A percentile compares a stretch with the other conserved stretches of the same genome.
These are phyloP conservation scores for Aspergillus uvarum DNA, from an alignment of 2,329 filamentous ascomycete genomes.

Conservation along the genomic window DNA sequence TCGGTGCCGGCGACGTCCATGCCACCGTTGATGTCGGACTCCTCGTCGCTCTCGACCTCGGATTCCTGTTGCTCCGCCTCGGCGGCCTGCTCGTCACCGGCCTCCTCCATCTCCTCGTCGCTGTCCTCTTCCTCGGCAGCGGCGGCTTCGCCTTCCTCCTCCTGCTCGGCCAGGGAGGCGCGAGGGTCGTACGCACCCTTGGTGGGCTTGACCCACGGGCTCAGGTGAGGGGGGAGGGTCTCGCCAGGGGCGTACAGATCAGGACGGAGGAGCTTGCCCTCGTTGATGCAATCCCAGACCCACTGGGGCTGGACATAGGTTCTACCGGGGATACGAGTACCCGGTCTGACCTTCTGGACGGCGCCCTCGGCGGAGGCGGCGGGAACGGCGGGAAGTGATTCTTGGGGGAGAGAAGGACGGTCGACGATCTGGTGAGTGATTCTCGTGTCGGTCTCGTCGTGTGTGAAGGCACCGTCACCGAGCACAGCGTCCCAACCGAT, in stretches of 20 bases:
- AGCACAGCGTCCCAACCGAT: constrained; percentile 92
- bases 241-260: constrained; percentile 89
- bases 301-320: constrained; percentile 96
- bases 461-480: constrained; percentile 88
- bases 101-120: constrained; percentile 41
- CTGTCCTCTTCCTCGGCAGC: constrained; percentile 59
- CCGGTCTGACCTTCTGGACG: constrained; percentile 51
- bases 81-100: constrained; percentile 22
- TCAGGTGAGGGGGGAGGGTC: constrained; percentile 87
- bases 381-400: constrained; percentile 46
- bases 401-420: constrained; percentile 69
- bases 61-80: constrained; percentile 40
- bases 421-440: constrained; percentile 98
- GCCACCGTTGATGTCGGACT: constrained; percentile 45
- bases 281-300: constrained; percentile 97
- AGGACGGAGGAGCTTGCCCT: constrained; percentile 80
- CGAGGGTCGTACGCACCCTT: constrained; percentile 91
- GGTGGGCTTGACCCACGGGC: constrained; percentile 87
- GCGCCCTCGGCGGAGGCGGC: constrained; percentile 47
- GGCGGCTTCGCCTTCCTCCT: constrained; percentile 81
- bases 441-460: constrained; percentile 77
- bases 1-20: constrained; percentile 53
- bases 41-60: constrained; percentile 44
- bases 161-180: constrained; percentile 78
- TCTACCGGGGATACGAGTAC: constrained; percentile 81